Percentiles rank a stretch among this genome's conserved stretches.
Conservation (phyloP, 2,329 filamentous ascomycete species). For the Talaromyces sp. region DNA sequence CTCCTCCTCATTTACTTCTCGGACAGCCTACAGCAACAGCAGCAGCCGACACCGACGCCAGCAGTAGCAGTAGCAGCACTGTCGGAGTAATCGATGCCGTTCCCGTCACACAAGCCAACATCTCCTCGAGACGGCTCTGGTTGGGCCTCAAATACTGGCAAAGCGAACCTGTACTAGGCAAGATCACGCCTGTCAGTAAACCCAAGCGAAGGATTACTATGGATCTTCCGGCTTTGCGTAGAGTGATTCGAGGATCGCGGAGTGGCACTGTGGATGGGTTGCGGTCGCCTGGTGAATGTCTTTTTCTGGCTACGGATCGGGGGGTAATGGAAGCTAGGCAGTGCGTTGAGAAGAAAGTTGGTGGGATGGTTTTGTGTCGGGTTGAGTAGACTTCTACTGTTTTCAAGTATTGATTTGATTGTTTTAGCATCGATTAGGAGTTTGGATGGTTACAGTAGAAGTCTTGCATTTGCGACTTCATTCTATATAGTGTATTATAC, state of each 20-base stretch:
- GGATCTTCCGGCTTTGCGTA: conserved; percentile 56
- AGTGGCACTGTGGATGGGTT: conserved; percentile 65
- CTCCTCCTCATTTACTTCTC: conserved; percentile 48
- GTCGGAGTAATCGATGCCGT: conserved; percentile 38
- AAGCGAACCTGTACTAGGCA: conserved; percentile 68
- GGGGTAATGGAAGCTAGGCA: conserved; percentile 79
- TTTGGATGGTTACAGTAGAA: conserved; percentile 1
- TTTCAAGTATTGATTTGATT: neutral
- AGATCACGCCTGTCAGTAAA: conserved; percentile 64
- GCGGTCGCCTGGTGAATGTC: conserved; percentile 69
- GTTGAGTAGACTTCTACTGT: conserved; percentile 33
- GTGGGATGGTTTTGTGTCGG: conserved; percentile 73
- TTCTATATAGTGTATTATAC: conserved; percentile 1
- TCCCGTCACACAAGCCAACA: conserved; percentile 63
- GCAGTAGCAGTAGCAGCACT: conserved; percentile 6
- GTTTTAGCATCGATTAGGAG: conserved; percentile 5
- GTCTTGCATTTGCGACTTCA: conserved; percentile 1
- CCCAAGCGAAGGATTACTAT: conserved; percentile 68
- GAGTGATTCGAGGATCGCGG: conserved; percentile 63
- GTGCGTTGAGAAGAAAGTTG: conserved; percentile 71
- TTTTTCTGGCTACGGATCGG: conserved; percentile 71
- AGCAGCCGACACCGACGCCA: neutral
- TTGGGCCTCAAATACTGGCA: conserved; percentile 87
- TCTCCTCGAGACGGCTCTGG: conserved; percentile 73
- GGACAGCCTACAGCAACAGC: conserved; percentile 42